These are phyloP conservation scores for Penicillium janthinellum DNA, from an alignment of 2,329 filamentous ascomycete genomes.

Conservation along the genomic window DNA sequence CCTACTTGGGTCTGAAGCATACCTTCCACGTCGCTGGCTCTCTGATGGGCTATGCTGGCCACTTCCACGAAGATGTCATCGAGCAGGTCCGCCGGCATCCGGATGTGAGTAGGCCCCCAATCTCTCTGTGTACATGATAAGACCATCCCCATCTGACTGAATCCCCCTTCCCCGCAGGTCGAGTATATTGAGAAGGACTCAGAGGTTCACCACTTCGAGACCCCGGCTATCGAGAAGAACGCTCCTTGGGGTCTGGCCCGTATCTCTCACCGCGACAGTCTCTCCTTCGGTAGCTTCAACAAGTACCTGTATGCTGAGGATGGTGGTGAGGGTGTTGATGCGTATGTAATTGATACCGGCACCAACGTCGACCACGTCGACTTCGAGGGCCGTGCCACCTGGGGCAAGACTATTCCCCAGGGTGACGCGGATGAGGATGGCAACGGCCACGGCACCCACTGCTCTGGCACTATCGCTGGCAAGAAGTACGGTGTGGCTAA, in stretches of 20 bases:
- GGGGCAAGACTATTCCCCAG: conserved; percentile 93
- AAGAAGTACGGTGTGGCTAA: conserved; percentile 99
- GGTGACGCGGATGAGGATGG: conserved; percentile 88
- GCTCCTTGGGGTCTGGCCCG: conserved; percentile 98
- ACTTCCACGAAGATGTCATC: conserved; percentile 91
- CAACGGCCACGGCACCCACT: conserved; percentile 98
- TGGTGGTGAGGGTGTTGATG: conserved; percentile 95
- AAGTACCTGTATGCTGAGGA: conserved; percentile 93
- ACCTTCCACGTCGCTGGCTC: conserved; percentile 86
- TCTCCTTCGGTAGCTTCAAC: conserved; percentile 93
- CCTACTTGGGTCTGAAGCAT: conserved; percentile 88
- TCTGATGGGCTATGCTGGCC: conserved; percentile 89
- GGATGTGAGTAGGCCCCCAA: conserved; percentile 73
- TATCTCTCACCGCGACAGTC: conserved; percentile 87
- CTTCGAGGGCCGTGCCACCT: conserved; percentile 91
- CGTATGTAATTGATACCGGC: conserved; percentile 97
- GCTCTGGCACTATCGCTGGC: conserved; percentile 95
- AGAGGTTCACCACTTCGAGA: conserved; percentile 77
- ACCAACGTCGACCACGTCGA: conserved; percentile 93
- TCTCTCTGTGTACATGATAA: not conserved
- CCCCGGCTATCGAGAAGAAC: conserved; percentile 74
- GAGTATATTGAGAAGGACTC: conserved; percentile 96
- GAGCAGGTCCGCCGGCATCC: conserved; percentile 93
- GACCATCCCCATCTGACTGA: conserved; percentile 13
- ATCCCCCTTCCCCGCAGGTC: conserved; percentile 60